Base-by-base conservation (phyloP, 2,329 filamentous ascomycete genomes). In the Arthrobotrys iridis region DNA sequence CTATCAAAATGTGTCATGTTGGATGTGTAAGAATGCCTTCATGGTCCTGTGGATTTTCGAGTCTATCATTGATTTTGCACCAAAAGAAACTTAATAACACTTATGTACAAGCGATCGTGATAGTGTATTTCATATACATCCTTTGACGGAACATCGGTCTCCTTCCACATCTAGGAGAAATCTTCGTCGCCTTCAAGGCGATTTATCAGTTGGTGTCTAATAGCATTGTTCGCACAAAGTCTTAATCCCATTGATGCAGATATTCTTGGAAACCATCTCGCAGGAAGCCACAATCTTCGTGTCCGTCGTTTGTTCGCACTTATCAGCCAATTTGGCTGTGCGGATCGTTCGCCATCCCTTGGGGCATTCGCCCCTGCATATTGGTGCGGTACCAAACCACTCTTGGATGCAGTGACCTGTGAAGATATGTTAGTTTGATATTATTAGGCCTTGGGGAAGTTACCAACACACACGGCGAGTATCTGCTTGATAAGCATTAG, bases 321-420 rank as follows among this genome's bases (percentile, higher is more conserved):
- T 28, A 26, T 43, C 45, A n/a, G 70, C 62, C 6, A 26, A 4
- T 2, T 35, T 52, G 40, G 52, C 30, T 4, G 50, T 62, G 10
- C 57, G 45, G 45, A 67, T 59, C 28, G 66, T 48, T 28, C 33
- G 20, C 72, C 72, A 76, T n/a, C 65, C 72, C 8, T 55, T n/a
- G 15, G 64, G 72, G 48, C 72, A 76, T 55, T 41, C 13, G 15
- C 72, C 72, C 30, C 33, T 28, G 58, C 72, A 76, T 15, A 64
- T 4, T n/a, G 72, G 72, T n/a, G 72, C 72, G 15, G 72, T 76
- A 15, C 72, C 72, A 46, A 76, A 76, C 72, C 72, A 76, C 46
- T 70, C 59, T 43, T 76, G 72, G 10, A 70, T 70, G 58, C 65
- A 76, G 45, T 66, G 70, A 20, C 57, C 70, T 74, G 45, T 65